Evolutionary conservation across 23 red algal genomes (phyloP).

Genomic region (Gracilaria caudata): DNA sequence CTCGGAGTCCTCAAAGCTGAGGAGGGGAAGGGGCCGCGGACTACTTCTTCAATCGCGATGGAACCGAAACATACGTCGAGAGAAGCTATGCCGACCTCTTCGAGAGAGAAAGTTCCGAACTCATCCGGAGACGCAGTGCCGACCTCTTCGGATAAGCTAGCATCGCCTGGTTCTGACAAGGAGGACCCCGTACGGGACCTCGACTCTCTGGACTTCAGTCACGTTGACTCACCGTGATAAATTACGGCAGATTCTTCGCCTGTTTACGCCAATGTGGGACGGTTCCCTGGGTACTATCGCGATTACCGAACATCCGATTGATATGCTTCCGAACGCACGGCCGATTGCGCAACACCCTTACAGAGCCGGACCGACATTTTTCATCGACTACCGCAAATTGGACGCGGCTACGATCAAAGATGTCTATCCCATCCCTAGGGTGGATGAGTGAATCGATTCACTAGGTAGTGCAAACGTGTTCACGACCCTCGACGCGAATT

Average conservation of each 20-base stretch:
- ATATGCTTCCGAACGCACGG: background rate
- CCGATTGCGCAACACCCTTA: constrained; percentile 35
- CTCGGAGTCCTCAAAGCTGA: constrained; percentile 19
- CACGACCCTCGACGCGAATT: constrained; percentile 37
- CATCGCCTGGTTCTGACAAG: no score
- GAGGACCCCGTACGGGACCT: background rate
- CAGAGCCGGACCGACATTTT: constrained; percentile 26
- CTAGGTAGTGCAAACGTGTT: background rate
- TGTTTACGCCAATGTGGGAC: constrained; percentile 21
- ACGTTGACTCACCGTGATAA: constrained; percentile 24
- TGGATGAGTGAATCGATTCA: constrained; percentile 31
- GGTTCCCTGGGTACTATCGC: background rate
- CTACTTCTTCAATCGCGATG: background rate
- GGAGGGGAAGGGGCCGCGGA: background rate
- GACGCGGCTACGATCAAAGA: constrained; percentile 23
- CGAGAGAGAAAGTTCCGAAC: background rate
- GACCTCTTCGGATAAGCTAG: background rate
- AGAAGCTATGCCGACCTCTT: background rate
- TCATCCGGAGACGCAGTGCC: background rate
- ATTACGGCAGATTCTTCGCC: background rate
- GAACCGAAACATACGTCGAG: background rate
- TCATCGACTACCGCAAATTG: constrained; percentile 22
- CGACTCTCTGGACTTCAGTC: constrained; percentile 7
- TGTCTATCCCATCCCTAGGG: background rate
- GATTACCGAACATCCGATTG: constrained; percentile 14